These are phyloP conservation scores for Neurospora sublineolata DNA, from an alignment of 495 filamentous ascomycete genomes.

Conservation along the genomic window DNA sequence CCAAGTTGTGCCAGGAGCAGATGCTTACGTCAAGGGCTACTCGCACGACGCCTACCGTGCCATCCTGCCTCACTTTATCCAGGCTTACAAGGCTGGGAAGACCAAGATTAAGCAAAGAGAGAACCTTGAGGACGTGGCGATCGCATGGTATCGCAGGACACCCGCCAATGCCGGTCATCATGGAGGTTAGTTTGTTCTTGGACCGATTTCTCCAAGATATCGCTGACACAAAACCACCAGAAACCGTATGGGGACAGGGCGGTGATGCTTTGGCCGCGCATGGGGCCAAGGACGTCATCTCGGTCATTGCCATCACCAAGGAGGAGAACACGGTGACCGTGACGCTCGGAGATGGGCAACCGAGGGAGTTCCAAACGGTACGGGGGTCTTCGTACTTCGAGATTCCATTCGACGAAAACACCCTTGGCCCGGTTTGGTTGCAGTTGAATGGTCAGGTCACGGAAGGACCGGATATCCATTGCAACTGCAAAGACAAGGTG, in stretches of 20 bases:
- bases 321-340: slow-evolving; percentile 30
- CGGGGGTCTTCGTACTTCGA: slow-evolving; percentile 37
- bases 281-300: slow-evolving; percentile 36
- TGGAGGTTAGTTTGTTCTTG: slow-evolving; percentile 30
- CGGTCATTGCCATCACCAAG: slow-evolving; percentile 31
- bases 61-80: slow-evolving; percentile 53
- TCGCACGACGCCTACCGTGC: slow-evolving; percentile 30
- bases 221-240: slow-evolving; percentile 7
- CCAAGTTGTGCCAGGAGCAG: slow-evolving; percentile 40
- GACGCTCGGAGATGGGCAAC: slow-evolving; percentile 34
- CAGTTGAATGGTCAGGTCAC: slow-evolving; percentile 33
- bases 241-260: slow-evolving; percentile 36
- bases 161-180: slow-evolving; percentile 21
- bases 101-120: slow-evolving; percentile 28
- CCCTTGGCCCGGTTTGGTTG: slow-evolving; percentile 39
- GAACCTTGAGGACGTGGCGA: slow-evolving; percentile 30
- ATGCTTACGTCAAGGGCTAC: slow-evolving; percentile 35
- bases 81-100: slow-evolving; percentile 47
- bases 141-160: slow-evolving; percentile 55
- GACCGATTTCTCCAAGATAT: slow-evolving; percentile 13
- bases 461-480: slow-evolving; percentile 39
- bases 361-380: slow-evolving; percentile 3
- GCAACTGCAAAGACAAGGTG: slow-evolving; percentile 35
- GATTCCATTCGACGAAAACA: slow-evolving; percentile 36
- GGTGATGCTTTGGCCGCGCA: slow-evolving; percentile 25